phyloP scores from a whole-genome alignment of 2,329 filamentous ascomycete genomes.

The Aspergillus viridinutans region DNA sequence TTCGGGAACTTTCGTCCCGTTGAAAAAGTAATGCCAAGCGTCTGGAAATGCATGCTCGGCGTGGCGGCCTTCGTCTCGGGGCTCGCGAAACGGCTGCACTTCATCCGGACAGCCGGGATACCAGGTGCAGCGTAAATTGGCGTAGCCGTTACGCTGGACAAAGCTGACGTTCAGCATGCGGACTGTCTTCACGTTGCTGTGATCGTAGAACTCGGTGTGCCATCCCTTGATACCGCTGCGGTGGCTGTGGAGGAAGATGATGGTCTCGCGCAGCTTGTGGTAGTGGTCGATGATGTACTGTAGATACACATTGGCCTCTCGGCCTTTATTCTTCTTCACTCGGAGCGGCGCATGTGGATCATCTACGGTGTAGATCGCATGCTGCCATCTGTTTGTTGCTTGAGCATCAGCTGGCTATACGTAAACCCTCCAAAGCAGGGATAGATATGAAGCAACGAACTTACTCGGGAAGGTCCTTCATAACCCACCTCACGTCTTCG shows the following conservation, averaged over 20 bases:
- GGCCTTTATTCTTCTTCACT: constrained; percentile 37
- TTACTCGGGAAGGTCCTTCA: constrained; percentile 41
- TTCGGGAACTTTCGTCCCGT: constrained; percentile 41
- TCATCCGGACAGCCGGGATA: constrained; percentile 33
- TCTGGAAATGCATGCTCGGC: constrained; percentile 27
- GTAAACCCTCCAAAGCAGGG: not conserved
- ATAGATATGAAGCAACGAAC: constrained; percentile 2
- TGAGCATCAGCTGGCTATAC: not conserved
- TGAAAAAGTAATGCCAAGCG: constrained; percentile 26
- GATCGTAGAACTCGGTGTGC: constrained; percentile 54
- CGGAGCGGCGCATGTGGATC: constrained; percentile 19
- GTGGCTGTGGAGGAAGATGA: constrained; percentile 55
- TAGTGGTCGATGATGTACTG: constrained; percentile 46
- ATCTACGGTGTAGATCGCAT: constrained; percentile 41
- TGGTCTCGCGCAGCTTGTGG: constrained; percentile 46
- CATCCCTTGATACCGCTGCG: constrained; percentile 42
- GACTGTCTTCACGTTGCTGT: constrained; percentile 50
- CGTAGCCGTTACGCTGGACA: constrained; percentile 51
- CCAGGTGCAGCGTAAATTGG: constrained; percentile 53
- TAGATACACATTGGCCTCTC: constrained; percentile 42
- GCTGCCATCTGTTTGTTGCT: constrained; percentile 35
- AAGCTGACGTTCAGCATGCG: constrained; percentile 46
- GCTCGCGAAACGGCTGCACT: constrained; percentile 24
- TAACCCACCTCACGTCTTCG: constrained; percentile 44
- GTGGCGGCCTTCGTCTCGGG: constrained; percentile 8